These are phyloP conservation scores for Tetradesmus obliquus DNA, from an alignment of 139 green algal genomes.

Conservation along the genomic window DNA sequence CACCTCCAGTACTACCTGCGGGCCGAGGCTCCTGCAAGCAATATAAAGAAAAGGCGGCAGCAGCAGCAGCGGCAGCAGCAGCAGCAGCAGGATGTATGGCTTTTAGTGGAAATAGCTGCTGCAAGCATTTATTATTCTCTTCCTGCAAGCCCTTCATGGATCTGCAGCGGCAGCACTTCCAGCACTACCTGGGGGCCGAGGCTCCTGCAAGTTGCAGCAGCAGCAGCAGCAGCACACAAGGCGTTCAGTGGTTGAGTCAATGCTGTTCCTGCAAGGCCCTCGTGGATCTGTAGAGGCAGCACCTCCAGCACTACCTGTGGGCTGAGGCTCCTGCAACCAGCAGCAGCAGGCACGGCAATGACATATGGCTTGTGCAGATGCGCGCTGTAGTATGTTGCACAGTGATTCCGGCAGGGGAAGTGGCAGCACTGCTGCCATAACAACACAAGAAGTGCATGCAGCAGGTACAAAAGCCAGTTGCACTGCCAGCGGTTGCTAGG, in stretches of 20 bases:
- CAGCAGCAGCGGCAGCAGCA: neutral
- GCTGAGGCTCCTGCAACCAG: conserved; percentile 71
- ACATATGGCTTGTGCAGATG: neutral
- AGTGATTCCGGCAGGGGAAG: too few species aligned
- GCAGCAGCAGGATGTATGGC: neutral
- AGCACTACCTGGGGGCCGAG: conserved; percentile 84
- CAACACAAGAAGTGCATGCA: too few species aligned
- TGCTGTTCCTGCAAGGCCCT: conserved; percentile 55
- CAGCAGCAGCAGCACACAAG: neutral
- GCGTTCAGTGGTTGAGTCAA: neutral
- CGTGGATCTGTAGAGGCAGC: conserved; percentile 77
- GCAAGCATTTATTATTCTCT: neutral
- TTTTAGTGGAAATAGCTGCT: neutral
- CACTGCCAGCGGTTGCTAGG: too few species aligned
- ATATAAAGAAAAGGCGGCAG: neutral
- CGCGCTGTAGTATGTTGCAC: neutral
- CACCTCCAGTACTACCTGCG: conserved; percentile 71
- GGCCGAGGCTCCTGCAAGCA: conserved; percentile 75
- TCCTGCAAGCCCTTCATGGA: conserved; percentile 57
- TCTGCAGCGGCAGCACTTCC: conserved; percentile 73
- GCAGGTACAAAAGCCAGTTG: too few species aligned
- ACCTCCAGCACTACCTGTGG: conserved; percentile 74
- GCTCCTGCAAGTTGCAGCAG: conserved; percentile 46
- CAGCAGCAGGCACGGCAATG: neutral
- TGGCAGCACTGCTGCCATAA: too few species aligned